Evolutionary conservation across 2,329 filamentous ascomycete genomes (phyloP).

Genomic region (Stachybotrys chlorohalonatus): DNA sequence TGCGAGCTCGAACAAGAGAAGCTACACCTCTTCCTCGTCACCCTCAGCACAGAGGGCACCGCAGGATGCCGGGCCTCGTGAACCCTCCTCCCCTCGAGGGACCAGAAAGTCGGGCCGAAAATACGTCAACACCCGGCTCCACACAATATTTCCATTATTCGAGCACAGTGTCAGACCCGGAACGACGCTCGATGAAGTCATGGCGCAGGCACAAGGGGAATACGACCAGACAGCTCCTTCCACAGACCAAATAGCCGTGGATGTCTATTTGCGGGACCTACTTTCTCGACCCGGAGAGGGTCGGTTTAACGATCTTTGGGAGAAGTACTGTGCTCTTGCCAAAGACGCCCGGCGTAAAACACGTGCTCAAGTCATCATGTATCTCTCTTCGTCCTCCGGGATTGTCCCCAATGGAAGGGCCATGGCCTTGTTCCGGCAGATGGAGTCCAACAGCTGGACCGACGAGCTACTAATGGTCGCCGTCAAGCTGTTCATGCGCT

Average conservation of each 20-base stretch:
- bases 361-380: constrained; percentile 25
- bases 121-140: too few relatives aligned
- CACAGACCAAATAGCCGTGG: background rate
- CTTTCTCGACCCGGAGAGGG: constrained; percentile 13
- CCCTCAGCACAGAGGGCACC: background rate
- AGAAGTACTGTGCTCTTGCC: constrained; percentile 28
- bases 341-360: constrained; percentile 17
- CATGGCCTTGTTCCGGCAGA: constrained; percentile 31
- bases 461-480: constrained; percentile 28
- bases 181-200: background rate
- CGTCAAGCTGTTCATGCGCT: constrained; percentile 30
- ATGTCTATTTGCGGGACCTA: constrained; percentile 7
- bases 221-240: background rate
- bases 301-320: constrained; percentile 34
- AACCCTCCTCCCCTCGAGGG: background rate
- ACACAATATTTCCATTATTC: background rate
- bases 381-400: constrained; percentile 33
- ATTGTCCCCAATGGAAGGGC: constrained; percentile 35
- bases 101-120: background rate
- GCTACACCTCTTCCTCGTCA: background rate
- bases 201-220: background rate
- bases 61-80: background rate
- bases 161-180: background rate
- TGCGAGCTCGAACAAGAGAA: background rate
- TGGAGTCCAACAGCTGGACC: constrained; percentile 28